Evolutionary conservation across 768 basidiomycete genomes (phyloP).

Genomic region (Termitomyces sp.): DNA sequence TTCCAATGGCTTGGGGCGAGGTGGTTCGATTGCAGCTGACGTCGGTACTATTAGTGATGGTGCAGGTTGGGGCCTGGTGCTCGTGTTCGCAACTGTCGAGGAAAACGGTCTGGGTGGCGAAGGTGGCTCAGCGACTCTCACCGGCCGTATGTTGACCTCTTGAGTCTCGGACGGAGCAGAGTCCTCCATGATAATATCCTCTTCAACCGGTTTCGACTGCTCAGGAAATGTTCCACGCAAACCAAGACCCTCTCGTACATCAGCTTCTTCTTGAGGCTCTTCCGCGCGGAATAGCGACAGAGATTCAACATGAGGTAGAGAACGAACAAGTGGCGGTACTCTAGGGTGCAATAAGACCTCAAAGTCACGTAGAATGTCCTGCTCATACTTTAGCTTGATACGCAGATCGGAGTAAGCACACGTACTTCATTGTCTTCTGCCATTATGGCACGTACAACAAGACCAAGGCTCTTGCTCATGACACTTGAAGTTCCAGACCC

Average conservation of each 20-base stretch:
- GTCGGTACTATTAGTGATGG: background rate
- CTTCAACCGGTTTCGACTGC: slow-evolving; percentile 9
- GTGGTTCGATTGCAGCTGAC: background rate
- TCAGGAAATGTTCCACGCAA: slow-evolving; percentile 22
- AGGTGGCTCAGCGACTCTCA: background rate
- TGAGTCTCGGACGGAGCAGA: background rate
- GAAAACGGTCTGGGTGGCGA: background rate
- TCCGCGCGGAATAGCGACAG: slow-evolving; percentile 61
- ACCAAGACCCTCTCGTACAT: slow-evolving; percentile 37
- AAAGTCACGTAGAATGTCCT: slow-evolving; percentile 32
- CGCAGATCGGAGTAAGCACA: background rate
- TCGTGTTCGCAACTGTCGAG: background rate
- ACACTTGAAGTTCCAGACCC: slow-evolving; percentile 51
- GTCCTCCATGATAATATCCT: slow-evolving; percentile 26
- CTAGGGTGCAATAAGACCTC: slow-evolving; percentile 77
- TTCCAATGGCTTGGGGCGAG: background rate
- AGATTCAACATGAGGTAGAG: slow-evolving; percentile 59
- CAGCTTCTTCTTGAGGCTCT: slow-evolving; percentile 61
- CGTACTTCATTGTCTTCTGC: slow-evolving; percentile 15
- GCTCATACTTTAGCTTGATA: background rate
- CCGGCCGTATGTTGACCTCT: background rate
- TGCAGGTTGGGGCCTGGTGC: background rate
- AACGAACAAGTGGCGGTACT: slow-evolving; percentile 69
- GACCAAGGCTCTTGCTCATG: slow-evolving; percentile 58
- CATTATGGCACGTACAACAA: slow-evolving; percentile 36